phyloP scores from a whole-genome alignment of 495 filamentous ascomycete genomes.

The Echria macrotheca region DNA sequence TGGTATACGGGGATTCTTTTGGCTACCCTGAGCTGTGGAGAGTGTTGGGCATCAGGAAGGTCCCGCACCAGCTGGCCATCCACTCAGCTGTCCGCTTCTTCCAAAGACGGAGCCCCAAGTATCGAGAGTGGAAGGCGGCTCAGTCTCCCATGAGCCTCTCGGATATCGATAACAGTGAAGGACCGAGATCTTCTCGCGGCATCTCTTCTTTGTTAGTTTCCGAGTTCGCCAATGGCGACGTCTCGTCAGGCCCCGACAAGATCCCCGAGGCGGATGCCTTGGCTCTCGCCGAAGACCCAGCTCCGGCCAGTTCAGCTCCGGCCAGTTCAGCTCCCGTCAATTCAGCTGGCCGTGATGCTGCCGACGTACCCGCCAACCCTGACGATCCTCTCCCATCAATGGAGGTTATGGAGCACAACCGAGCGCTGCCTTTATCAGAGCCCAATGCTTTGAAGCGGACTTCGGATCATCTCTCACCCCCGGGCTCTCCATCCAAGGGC shows the following conservation, averaged over 20 bases:
- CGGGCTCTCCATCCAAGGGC: too few species aligned
- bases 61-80: slow-evolving; percentile 31
- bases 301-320: neutral
- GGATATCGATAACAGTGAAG: too few species aligned
- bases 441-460: neutral
- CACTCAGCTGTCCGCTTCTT: slow-evolving; percentile 27
- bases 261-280: too few species aligned
- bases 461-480: too few species aligned
- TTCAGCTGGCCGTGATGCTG: neutral
- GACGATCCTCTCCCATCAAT: neutral
- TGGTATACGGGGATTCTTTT: slow-evolving; percentile 37
- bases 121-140: slow-evolving; percentile 28
- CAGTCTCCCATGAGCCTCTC: too few species aligned
- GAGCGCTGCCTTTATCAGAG: neutral
- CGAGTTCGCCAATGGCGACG: too few species aligned
- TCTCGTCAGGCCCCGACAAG: too few species aligned
- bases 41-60: slow-evolving; percentile 26
- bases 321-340: neutral
- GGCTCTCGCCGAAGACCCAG: neutral
- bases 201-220: too few species aligned
- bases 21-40: slow-evolving; percentile 20
- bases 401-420: too few species aligned
- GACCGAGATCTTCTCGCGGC: too few species aligned
- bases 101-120: slow-evolving; percentile 26
- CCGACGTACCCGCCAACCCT: neutral